phyloP scores from a whole-genome alignment of 768 basidiomycete genomes.

The Hysterangium stoloniferum region DNA sequence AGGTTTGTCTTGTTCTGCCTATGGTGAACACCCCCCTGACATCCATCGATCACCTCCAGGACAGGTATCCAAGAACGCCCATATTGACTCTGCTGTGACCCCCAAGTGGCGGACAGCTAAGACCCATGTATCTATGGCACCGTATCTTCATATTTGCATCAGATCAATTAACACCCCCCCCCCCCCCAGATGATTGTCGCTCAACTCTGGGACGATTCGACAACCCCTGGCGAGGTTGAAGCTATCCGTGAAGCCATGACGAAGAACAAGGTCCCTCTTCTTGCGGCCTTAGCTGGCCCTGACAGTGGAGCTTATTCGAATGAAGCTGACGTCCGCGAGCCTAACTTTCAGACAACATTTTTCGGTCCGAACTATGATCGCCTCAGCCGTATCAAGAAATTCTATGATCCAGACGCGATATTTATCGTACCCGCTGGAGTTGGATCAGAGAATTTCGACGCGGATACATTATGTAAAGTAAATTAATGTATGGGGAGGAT shows the following conservation, averaged over 20 bases:
- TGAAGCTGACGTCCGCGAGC: slow-evolving; percentile 27
- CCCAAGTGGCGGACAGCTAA: slow-evolving; percentile 33
- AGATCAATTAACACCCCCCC: neutral
- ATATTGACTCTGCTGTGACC: slow-evolving; percentile 26
- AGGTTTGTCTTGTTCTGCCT: slow-evolving; percentile 7
- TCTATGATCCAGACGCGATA: slow-evolving; percentile 27
- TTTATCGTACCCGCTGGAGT: slow-evolving; percentile 27
- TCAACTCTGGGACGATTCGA: slow-evolving; percentile 3
- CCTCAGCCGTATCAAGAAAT: slow-evolving; percentile 23
- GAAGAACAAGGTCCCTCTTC: neutral
- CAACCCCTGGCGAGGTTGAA: slow-evolving; percentile 14
- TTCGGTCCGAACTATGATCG: slow-evolving; percentile 28
- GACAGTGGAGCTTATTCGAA: slow-evolving; percentile 26
- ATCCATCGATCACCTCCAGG: slow-evolving; percentile 16
- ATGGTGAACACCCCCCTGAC: too few species aligned
- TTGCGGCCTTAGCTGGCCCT: neutral
- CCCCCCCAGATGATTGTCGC: neutral
- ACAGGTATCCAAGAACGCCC: slow-evolving; percentile 27
- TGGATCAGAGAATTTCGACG: slow-evolving; percentile 26
- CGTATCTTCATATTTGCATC: too few species aligned
- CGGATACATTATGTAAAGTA: neutral
- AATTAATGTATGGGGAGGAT: too few species aligned
- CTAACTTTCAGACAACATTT: slow-evolving; percentile 26
- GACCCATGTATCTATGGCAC: slow-evolving; percentile 29
- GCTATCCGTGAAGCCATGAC: neutral